Percentiles rank a stretch among this genome's conserved stretches.
Evolutionary conservation across 75 land plant genomes (phyloP).

Genomic region (Cryptomeria japonica): DNA sequence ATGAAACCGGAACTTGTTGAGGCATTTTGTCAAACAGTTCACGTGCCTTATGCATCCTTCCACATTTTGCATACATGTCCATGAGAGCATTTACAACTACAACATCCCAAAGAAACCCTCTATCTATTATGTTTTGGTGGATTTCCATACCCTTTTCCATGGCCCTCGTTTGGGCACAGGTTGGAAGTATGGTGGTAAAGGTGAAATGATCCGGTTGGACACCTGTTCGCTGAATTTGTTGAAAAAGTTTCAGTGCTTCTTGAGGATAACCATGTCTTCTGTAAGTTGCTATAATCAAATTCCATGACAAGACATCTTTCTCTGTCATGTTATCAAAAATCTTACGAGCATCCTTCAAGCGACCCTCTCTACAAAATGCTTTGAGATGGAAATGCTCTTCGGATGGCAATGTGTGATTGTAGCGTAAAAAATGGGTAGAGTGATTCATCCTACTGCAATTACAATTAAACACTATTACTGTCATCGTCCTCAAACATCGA

Average conservation of each 20-base stretch:
- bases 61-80: conserved; percentile 32
- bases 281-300: conserved; percentile 25
- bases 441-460: too few species aligned
- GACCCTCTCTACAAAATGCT: neutral
- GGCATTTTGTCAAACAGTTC: conserved; percentile 14
- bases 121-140: conserved; percentile 15
- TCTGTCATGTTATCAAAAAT: conserved; percentile 23
- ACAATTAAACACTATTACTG: too few species aligned
- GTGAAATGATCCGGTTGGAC: conserved; percentile 25
- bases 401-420: too few species aligned
- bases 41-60: conserved; percentile 15
- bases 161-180: conserved; percentile 19
- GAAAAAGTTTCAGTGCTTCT: conserved; percentile 19
- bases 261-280: conserved; percentile 15
- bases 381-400: too few species aligned
- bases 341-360: conserved; percentile 7
- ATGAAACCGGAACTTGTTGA: neutral
- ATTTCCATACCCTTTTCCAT: conserved; percentile 20
- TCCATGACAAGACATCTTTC: conserved; percentile 27
- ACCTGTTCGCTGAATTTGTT: conserved; percentile 15
- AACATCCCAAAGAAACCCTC: conserved; percentile 14
- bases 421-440: too few species aligned
- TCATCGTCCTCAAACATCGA: too few species aligned
- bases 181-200: conserved; percentile 18
- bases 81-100: conserved; percentile 24